phyloP scores from a whole-genome alignment of 192 early-diverging fungal species.

The Coemansia umbellata region DNA sequence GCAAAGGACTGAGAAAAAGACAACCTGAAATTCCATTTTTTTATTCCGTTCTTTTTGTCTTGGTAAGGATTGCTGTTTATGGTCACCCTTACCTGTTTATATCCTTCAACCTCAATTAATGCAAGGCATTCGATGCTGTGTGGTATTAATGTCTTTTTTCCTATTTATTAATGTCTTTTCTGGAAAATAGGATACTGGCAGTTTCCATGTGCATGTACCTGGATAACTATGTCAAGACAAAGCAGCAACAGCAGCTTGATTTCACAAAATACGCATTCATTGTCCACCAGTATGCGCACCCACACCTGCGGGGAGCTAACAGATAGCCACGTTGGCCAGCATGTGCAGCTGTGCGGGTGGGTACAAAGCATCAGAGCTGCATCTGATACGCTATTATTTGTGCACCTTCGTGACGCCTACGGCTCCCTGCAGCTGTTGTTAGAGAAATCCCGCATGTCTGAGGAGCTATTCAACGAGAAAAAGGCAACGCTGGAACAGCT shows the following conservation, averaged over 20 bases:
- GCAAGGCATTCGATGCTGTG: not conserved
- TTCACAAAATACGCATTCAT: not conserved
- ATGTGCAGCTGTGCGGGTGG: slow-evolving; percentile 76
- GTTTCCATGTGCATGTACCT: not conserved
- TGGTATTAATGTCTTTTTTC: no score
- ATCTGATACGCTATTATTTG: slow-evolving; percentile 69
- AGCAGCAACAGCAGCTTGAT: not conserved
- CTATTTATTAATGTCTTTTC: not conserved
- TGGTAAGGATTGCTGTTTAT: slow-evolving; percentile 4
- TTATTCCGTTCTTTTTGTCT: no score
- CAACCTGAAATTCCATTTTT: no score
- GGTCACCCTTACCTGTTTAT: not conserved
- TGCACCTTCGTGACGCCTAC: slow-evolving; percentile 71
- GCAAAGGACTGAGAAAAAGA: no score
- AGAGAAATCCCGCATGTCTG: slow-evolving; percentile 47
- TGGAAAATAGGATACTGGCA: not conserved
- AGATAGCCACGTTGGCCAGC: slow-evolving; percentile 54
- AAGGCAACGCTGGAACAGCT: slow-evolving; percentile 36
- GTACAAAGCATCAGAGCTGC: slow-evolving; percentile 58
- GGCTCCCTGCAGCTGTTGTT: slow-evolving; percentile 69
- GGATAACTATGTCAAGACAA: not conserved
- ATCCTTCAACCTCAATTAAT: not conserved
- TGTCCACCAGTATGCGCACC: slow-evolving; percentile 54
- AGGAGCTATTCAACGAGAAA: slow-evolving; percentile 20
- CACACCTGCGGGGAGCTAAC: slow-evolving; percentile 79